Percentiles rank a stretch among this genome's conserved stretches.
These are phyloP conservation scores for Candida glucosophila DNA, from an alignment of 1,139 yeast species.

Conservation along the genomic window DNA sequence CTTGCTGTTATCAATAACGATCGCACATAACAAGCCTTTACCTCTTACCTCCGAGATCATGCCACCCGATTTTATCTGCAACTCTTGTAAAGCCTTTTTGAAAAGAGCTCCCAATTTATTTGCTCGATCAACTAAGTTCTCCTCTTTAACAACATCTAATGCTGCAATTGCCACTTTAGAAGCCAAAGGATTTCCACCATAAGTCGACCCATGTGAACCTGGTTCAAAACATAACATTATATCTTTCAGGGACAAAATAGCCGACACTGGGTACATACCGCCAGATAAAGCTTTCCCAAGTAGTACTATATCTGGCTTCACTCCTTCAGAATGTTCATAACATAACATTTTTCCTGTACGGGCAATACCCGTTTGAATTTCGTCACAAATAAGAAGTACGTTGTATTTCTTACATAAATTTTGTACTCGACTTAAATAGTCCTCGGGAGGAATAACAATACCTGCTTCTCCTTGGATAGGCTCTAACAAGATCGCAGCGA, in stretches of 20 bases:
- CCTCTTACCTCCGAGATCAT: conserved; percentile 90
- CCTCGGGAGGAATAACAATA: conserved; percentile 85
- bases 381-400: conserved; percentile 86
- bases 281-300: conserved; percentile 95
- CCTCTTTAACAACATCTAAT: conserved; percentile 80
- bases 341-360: conserved; percentile 94
- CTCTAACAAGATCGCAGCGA: conserved; percentile 87
- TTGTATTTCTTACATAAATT: conserved; percentile 76
- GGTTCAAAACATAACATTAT: conserved; percentile 88
- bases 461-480: conserved; percentile 99
- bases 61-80: conserved; percentile 56
- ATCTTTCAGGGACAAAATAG: conserved; percentile 79
- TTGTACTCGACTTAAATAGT: conserved; percentile 66
- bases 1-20: conserved; percentile 78
- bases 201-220: conserved; percentile 96
- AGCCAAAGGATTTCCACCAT: conserved; percentile 96
- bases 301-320: conserved; percentile 78
- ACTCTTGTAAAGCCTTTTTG: conserved; percentile 54
- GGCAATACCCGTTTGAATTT: conserved; percentile 95
- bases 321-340: conserved; percentile 73
- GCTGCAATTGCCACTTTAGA: conserved; percentile 95
- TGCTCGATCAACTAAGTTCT: conserved; percentile 77
- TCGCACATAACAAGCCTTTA: conserved; percentile 79
- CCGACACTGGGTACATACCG: conserved; percentile 89
- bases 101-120: conserved; percentile 61